Evolutionary conservation across 371 early-diverging fungal genomes (phyloP).

Genomic region (Catenaria anguillulae): DNA sequence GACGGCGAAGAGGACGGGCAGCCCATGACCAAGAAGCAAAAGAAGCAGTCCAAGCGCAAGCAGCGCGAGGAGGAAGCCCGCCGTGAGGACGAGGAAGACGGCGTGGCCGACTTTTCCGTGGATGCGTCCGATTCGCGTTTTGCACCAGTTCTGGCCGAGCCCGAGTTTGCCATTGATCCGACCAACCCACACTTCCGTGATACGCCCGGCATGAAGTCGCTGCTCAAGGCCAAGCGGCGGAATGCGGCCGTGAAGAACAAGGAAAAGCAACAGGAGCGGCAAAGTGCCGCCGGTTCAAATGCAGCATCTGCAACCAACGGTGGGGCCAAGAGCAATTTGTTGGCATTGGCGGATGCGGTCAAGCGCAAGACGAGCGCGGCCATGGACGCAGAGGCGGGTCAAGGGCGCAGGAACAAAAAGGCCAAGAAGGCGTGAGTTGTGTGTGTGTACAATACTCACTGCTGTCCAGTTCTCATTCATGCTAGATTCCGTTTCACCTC

Average conservation of each 20-base stretch:
- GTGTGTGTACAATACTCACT: no score
- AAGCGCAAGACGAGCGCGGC: background rate
- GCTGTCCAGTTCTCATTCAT: no score
- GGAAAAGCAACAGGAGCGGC: background rate
- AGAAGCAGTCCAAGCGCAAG: constrained; percentile 35
- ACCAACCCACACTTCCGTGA: constrained; percentile 88
- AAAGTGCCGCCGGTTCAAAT: background rate
- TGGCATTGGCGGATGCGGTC: background rate
- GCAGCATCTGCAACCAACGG: background rate
- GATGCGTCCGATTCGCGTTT: constrained; percentile 78
- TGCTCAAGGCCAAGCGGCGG: constrained; percentile 56
- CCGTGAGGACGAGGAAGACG: constrained; percentile 26
- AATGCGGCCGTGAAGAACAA: constrained; percentile 9
- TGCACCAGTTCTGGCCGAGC: constrained; percentile 55
- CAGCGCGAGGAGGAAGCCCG: constrained; percentile 35
- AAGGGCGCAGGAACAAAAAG: no score
- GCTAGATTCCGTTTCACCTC: no score
- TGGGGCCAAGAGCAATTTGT: background rate
- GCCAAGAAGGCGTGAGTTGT: no score
- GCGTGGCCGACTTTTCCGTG: constrained; percentile 53
- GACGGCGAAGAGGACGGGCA: constrained; percentile 67
- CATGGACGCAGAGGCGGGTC: no score
- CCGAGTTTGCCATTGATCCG: constrained; percentile 88
- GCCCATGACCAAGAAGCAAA: constrained; percentile 70
- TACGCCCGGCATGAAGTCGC: constrained; percentile 73